Evolutionary conservation across 768 basidiomycete species (phyloP), one percentile per base, ranked within the genome.

Genomic region (Tremella fuciformis): DNA sequence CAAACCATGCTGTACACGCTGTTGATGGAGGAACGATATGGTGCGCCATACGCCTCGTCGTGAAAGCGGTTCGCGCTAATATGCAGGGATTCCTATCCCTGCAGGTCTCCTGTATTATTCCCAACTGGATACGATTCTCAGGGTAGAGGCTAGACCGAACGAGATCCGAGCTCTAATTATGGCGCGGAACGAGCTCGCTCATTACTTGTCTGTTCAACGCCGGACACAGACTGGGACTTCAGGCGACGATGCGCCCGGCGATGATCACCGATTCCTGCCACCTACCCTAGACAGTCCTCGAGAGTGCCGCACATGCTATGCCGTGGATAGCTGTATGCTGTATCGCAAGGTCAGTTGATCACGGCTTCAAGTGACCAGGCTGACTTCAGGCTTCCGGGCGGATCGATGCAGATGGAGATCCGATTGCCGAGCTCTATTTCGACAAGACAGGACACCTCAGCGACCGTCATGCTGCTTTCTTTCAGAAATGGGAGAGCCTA

Each of bases 1-100:
- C 96, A 99, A 77, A 99, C 96, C 0, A 92, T 97, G 86, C 79
- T 99, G 2, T 99, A 99, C 75, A 94, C 91, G 0, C 80, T 98
- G 3, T 81, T 99, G 1, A 84, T 91, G 66, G 84, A 85, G 39
- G 93, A 98, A 73, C 84, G 94, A n/a, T 97, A 97, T 69, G 76
- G 81, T 81, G 37, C 53, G 77, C 73, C 22, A 2, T 9, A 2
- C 1, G 15, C 11, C 22, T 44, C 40, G 18, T 50, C 13, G 19
- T 34, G 19, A n/a, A 42, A 26, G 25, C 8, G 18, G 47, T 57
- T 58, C 29, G 4, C 11, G 47, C 62, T 18, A 8, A 25, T 8
- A 8, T 22, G 19, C 60, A 82, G 89, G 86, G 4, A 82, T 84
- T 4, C 83, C 87, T 19, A 85, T 96, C 8, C 82, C 85, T 1